These are phyloP conservation scores for Pythium oligandrum DNA, from an alignment of 352 stramenopile species.

Conservation along the genomic window DNA sequence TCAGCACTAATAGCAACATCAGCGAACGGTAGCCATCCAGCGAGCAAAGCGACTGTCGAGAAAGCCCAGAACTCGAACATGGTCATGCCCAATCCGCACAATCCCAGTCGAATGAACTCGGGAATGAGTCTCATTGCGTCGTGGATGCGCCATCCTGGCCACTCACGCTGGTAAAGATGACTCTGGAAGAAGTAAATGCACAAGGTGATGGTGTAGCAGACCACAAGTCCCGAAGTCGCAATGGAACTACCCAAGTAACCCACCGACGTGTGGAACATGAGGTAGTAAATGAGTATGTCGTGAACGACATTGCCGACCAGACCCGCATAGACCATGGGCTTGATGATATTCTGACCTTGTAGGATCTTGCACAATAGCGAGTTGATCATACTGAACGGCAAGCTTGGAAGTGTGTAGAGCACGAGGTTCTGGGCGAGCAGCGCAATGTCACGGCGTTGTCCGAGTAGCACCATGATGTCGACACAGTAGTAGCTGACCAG, in stretches of 20 bases:
- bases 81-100: constrained; percentile 81
- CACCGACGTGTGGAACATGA: constrained; percentile 78
- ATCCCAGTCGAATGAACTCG: constrained; percentile 73
- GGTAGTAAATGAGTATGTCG: constrained; percentile 69
- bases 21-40: constrained; percentile 67
- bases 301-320: constrained; percentile 81
- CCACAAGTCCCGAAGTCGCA: constrained; percentile 46
- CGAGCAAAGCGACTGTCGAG: constrained; percentile 62
- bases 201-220: constrained; percentile 60
- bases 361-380: constrained; percentile 79
- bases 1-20: constrained; percentile 83
- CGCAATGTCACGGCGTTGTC: constrained; percentile 65
- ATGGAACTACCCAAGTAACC: constrained; percentile 79
- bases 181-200: constrained; percentile 62
- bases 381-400: constrained; percentile 83
- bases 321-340: constrained; percentile 75
- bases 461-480: constrained; percentile 65
- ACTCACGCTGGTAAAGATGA: constrained; percentile 62
- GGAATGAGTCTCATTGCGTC: constrained; percentile 59
- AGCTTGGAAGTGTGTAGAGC: constrained; percentile 61
- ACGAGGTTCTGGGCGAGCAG: constrained; percentile 61
- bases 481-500: constrained; percentile 74
- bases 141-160: constrained; percentile 66
- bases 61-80: constrained; percentile 88
- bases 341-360: constrained; percentile 82